These are phyloP conservation scores for Pouteria glomerata DNA, from an alignment of 148 eudicot genomes.

Conservation along the genomic window DNA sequence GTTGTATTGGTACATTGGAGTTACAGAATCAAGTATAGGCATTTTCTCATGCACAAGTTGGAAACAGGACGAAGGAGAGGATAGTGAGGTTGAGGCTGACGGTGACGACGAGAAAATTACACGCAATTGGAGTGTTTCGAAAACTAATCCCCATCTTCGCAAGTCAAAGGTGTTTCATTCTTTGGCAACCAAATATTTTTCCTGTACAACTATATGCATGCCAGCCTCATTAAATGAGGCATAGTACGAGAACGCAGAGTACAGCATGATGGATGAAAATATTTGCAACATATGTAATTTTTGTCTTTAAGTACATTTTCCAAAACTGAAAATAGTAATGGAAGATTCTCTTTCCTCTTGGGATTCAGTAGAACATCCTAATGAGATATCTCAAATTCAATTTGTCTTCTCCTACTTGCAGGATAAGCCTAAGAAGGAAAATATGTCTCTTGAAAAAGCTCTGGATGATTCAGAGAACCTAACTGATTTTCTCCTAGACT, in stretches of 20 bases:
- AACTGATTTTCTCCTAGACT: conserved; percentile 92
- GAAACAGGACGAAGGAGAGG: conserved; percentile 72
- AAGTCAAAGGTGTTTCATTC: conserved; percentile 68
- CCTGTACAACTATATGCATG: too few species aligned
- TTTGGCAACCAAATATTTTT: not conserved
- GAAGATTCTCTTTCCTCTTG: not conserved
- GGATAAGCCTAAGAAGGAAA: conserved; percentile 65
- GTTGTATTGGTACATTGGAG: not conserved
- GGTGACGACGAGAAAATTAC: conserved; percentile 64
- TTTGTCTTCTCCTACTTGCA: conserved; percentile 26
- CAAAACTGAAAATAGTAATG: not conserved
- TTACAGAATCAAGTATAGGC: not conserved
- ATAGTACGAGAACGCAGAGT: too few species aligned
- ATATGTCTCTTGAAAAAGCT: conserved; percentile 80
- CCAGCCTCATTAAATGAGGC: too few species aligned
- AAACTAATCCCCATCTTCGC: conserved; percentile 65
- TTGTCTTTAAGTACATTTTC: not conserved
- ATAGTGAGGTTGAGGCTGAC: conserved; percentile 57
- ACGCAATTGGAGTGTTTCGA: conserved; percentile 89
- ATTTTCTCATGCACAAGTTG: not conserved
- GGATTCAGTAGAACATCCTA: not conserved
- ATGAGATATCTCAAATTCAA: not conserved
- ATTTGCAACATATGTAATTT: not conserved
- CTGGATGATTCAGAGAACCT: conserved; percentile 89
- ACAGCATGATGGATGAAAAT: not conserved